phyloP scores from a whole-genome alignment of 2,329 filamentous ascomycete genomes.

The Fusarium mundagurra region DNA sequence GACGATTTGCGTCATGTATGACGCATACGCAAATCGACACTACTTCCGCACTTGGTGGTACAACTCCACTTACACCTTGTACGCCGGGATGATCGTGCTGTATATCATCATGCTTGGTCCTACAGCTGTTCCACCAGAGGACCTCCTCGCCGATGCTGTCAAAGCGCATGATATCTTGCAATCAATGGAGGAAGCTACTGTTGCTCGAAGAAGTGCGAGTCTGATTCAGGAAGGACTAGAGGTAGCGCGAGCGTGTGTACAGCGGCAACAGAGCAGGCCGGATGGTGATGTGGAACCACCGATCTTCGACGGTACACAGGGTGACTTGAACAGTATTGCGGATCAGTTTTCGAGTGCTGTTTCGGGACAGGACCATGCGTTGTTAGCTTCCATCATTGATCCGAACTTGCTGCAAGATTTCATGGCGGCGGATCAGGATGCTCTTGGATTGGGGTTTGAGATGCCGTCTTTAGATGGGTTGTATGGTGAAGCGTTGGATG shows the following conservation, averaged over 20 bases:
- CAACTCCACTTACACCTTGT: conserved; percentile 2
- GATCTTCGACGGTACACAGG: not conserved
- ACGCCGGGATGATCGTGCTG: conserved; percentile 10
- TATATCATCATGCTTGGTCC: conserved; percentile 9
- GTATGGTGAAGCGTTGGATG: not conserved
- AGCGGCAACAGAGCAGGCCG: not conserved
- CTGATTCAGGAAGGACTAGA: not conserved
- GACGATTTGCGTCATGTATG: not conserved
- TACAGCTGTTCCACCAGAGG: not conserved
- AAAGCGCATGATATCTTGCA: not conserved
- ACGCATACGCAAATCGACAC: not conserved
- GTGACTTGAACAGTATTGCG: not conserved
- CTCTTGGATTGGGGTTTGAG: not conserved
- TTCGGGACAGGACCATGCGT: not conserved
- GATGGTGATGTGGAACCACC: not conserved
- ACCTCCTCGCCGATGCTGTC: not conserved
- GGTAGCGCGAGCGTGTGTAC: not conserved
- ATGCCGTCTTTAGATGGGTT: not conserved
- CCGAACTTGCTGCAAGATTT: conserved; percentile 2
- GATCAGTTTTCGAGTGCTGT: not conserved
- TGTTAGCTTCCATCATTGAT: not conserved
- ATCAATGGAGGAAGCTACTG: not conserved
- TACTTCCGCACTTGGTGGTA: conserved; percentile 15
- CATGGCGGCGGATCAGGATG: not conserved
- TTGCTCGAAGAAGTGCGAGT: not conserved